phyloP scores from a whole-genome alignment of 345 rosid genomes.

The Citrus unshiu region DNA sequence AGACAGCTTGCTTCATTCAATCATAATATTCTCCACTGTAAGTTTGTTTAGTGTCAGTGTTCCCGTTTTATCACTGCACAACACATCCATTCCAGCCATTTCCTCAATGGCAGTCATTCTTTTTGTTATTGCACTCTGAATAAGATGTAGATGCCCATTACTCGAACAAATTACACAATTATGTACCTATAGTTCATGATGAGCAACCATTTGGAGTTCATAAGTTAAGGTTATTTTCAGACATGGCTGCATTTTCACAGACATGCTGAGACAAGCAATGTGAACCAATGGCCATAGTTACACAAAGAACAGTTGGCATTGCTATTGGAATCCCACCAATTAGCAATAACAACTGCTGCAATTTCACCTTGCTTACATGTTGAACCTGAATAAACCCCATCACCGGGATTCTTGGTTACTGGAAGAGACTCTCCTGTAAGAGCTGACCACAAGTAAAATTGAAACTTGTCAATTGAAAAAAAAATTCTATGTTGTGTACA shows the following conservation, averaged over 20 bases:
- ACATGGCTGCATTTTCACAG: background rate
- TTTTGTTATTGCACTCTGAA: constrained; percentile 40
- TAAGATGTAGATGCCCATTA: background rate
- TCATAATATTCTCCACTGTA: constrained; percentile 39
- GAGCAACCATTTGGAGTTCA: background rate
- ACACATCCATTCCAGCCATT: constrained; percentile 47
- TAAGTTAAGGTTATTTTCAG: background rate
- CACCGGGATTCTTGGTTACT: constrained; percentile 30
- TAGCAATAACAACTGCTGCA: constrained; percentile 34
- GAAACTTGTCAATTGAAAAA: background rate
- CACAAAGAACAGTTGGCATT: constrained; percentile 68
- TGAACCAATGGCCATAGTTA: constrained; percentile 45
- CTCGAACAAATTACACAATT: background rate
- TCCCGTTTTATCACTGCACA: constrained; percentile 45
- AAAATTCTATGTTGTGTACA: too few species aligned
- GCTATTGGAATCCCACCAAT: constrained; percentile 77
- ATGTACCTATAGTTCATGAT: background rate
- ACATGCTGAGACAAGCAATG: constrained; percentile 40
- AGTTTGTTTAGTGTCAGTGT: constrained; percentile 40
- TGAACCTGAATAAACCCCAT: constrained; percentile 37
- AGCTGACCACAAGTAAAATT: constrained; percentile 34
- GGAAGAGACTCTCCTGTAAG: constrained; percentile 58
- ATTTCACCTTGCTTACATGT: constrained; percentile 48
- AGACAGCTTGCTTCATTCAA: background rate
- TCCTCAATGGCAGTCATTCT: constrained; percentile 49